Evolutionary conservation across 495 filamentous ascomycete genomes (phyloP), one percentile per base, ranked within the genome.

Genomic region (Aspergillus sclerotiicarbonarius): DNA sequence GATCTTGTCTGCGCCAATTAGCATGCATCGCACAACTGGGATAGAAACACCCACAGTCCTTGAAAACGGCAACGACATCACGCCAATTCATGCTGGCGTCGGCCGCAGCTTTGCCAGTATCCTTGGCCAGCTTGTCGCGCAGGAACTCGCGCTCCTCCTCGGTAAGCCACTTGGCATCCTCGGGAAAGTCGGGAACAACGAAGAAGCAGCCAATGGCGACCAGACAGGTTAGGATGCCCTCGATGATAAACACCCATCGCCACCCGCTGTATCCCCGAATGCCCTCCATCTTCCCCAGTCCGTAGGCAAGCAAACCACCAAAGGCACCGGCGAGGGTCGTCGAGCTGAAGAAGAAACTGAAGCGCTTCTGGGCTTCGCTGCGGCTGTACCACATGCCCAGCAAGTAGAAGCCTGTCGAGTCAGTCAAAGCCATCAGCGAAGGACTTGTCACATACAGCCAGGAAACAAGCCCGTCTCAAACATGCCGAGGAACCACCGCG

Each of bases 271-370:
- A 93, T 33, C 85, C 86, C 8, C 82, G 70, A 15, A 91, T 66
- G 9, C 79, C 76, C 4, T 72, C 59, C 77, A 85, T 91, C 67
- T 93, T 91, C 15, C 88, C 90, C 54, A 98, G 92, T 4, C 84
- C 92, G 3, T 80, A 84, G 1, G 91, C 91, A 6, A 96, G 74
- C 6, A 95, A 76, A 8, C 91, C 91, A 19, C 91, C 90, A 61
- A 96, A 96, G 7, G 91, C 91, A n/a, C 90, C 90, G 8, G 91
- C 91, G 13, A 96, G 70, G 2, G 86, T 87, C 0, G 91, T 92
- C 2, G 84, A 87, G 58, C 77, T 77, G 78, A 91, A 96, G 79
- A 96, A 96, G 75, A 97, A 86, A 19, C 82, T 87, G 71, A 89
- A 96, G 8, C 93, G 84, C 66, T 88, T 89, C 72, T 96, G 91